Conservation (phyloP, 2,329 filamentous ascomycete species). For the Aspergillus pseudotamarii region DNA sequence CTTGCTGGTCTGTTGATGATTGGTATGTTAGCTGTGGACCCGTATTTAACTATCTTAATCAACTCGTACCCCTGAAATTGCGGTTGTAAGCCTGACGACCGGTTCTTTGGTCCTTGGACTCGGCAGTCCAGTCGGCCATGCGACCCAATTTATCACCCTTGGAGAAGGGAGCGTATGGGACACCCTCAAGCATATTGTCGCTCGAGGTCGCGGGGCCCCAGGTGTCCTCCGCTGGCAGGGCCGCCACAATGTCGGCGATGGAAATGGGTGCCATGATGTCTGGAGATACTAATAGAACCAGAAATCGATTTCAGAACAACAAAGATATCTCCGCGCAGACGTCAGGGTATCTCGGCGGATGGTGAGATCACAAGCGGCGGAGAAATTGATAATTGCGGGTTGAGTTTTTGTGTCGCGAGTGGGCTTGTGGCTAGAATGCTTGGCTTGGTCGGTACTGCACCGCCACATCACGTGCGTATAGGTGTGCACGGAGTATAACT, state of each 20-base stretch:
- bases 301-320: neutral
- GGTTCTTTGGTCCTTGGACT: conserved; percentile 77
- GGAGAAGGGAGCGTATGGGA: conserved; percentile 96
- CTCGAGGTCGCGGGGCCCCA: conserved; percentile 85
- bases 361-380: conserved; percentile 2
- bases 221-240: conserved; percentile 72
- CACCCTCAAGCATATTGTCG: conserved; percentile 89
- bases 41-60: neutral
- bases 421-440: conserved; percentile 13
- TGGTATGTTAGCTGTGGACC: neutral
- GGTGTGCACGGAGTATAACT: too few species aligned
- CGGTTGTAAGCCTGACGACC: conserved; percentile 88
- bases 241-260: conserved; percentile 68
- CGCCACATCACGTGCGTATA: conserved; percentile 7
- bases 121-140: conserved; percentile 97
- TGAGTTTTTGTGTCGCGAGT: conserved; percentile 28
- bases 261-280: conserved; percentile 55
- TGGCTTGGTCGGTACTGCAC: conserved; percentile 11
- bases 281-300: conserved; percentile 10
- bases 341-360: conserved; percentile 1
- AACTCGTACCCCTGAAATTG: conserved; percentile 78
- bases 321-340: neutral
- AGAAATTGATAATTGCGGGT: conserved; percentile 11
- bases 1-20: conserved; percentile 75
- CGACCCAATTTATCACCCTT: conserved; percentile 98